phyloP scores from a whole-genome alignment of 2,329 filamentous ascomycete genomes.

The Botryotinia narcissicola region DNA sequence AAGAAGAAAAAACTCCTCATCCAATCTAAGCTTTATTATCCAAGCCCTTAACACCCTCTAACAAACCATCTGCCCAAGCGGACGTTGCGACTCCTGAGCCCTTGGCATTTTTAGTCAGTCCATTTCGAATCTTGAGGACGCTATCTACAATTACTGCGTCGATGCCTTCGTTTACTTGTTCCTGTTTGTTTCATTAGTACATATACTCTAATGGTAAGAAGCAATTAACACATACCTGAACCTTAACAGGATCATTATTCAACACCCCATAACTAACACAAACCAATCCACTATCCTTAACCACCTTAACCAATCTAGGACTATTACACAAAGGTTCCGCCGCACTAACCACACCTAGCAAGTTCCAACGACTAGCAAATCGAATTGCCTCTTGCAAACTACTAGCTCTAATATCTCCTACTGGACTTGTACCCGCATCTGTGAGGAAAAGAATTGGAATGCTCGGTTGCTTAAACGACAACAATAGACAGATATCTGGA shows the following conservation, averaged over 20 bases:
- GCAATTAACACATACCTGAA: constrained; percentile 63
- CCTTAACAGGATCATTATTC: constrained; percentile 85
- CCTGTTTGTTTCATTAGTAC: constrained; percentile 25
- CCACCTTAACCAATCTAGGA: constrained; percentile 82
- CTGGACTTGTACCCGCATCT: constrained; percentile 76
- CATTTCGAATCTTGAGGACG: constrained; percentile 88
- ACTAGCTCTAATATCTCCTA: constrained; percentile 85
- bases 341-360: constrained; percentile 87
- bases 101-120: constrained; percentile 49
- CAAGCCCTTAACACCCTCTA: constrained; percentile 1
- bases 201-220: background rate
- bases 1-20: background rate
- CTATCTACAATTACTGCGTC: constrained; percentile 97
- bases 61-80: constrained; percentile 8
- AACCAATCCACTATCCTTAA: constrained; percentile 90
- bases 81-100: background rate
- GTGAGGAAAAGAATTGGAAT: constrained; percentile 95
- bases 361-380: constrained; percentile 91
- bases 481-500: constrained; percentile 88
- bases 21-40: background rate
- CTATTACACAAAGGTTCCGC: constrained; percentile 86
- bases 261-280: constrained; percentile 91
- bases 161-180: constrained; percentile 90
- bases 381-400: constrained; percentile 93
- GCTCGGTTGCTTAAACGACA: constrained; percentile 95